Conservation (phyloP, 2,329 filamentous ascomycete genomes). For the Plenodomus lindquistii region DNA sequence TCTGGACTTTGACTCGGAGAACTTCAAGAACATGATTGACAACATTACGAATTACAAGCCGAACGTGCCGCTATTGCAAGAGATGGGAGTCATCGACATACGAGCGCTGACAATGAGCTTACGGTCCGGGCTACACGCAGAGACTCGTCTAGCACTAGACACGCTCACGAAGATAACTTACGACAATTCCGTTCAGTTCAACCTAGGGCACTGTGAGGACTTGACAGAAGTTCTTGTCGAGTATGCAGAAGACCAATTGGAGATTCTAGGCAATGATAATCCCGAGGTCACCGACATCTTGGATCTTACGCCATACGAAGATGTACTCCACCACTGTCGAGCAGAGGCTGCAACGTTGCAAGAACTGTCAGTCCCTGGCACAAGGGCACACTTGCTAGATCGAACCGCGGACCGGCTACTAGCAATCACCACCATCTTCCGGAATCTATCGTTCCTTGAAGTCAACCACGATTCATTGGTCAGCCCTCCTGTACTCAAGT, state of each 20-base stretch:
- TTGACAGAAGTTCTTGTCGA: conserved; percentile 86
- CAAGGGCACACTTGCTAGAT: conserved; percentile 78
- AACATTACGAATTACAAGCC: conserved; percentile 70
- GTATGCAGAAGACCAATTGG: conserved; percentile 86
- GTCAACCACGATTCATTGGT: conserved; percentile 77
- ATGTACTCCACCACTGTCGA: conserved; percentile 78
- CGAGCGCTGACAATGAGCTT: conserved; percentile 86
- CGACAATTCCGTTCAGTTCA: conserved; percentile 37
- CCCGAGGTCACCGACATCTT: conserved; percentile 86
- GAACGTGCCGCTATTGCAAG: conserved; percentile 71
- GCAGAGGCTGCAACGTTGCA: conserved; percentile 73
- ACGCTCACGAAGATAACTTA: conserved; percentile 73
- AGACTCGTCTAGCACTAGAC: conserved; percentile 88
- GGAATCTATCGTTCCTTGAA: conserved; percentile 86
- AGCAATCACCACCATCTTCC: conserved; percentile 87
- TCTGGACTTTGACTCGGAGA: conserved; percentile 48
- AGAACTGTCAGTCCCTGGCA: conserved; percentile 74
- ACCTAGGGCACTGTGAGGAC: conserved; percentile 64
- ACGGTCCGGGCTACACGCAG: conserved; percentile 84
- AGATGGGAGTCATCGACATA: conserved; percentile 88
- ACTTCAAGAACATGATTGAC: conserved; percentile 75
- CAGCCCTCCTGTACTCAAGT: conserved; percentile 76
- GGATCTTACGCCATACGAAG: conserved; percentile 82
- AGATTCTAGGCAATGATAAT: conserved; percentile 80
- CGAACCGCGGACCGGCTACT: conserved; percentile 84